These are phyloP conservation scores for Malania oleifera DNA, from an alignment of 164 flowering plant species.

Conservation along the genomic window DNA sequence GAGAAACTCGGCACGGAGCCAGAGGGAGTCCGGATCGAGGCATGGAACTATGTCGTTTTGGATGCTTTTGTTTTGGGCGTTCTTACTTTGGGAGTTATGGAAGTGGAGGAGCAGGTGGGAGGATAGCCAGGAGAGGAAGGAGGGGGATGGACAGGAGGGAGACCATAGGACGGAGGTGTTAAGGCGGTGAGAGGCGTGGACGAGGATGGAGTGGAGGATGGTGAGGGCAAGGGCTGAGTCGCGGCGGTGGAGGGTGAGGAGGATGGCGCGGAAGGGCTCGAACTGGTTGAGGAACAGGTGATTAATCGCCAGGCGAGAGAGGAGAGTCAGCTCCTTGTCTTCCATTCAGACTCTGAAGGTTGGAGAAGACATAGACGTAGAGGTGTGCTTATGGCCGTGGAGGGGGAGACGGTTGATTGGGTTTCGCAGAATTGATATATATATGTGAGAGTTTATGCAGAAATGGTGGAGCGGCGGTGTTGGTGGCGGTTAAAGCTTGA, in stretches of 20 bases:
- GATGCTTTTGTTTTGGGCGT: background rate
- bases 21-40: slow-evolving; percentile 43
- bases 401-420: too few species aligned
- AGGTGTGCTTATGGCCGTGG: too few species aligned
- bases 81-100: slow-evolving; percentile 19
- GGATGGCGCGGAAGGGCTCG: slow-evolving; percentile 75
- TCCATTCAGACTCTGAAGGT: slow-evolving; percentile 19
- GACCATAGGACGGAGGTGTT: slow-evolving; percentile 49
- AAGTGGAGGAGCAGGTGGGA: slow-evolving; percentile 58
- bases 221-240: slow-evolving; percentile 59
- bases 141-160: slow-evolving; percentile 55
- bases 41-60: slow-evolving; percentile 11
- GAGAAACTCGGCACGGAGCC: slow-evolving; percentile 65
- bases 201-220: slow-evolving; percentile 64
- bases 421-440: too few species aligned
- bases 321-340: slow-evolving; percentile 68
- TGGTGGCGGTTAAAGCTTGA: too few species aligned
- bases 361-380: too few species aligned
- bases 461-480: too few species aligned
- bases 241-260: slow-evolving; percentile 53
- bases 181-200: slow-evolving; percentile 41
- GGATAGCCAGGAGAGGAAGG: slow-evolving; percentile 63
- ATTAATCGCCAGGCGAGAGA: slow-evolving; percentile 63
- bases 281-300: slow-evolving; percentile 85
- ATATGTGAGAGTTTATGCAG: too few species aligned